A percentile compares a stretch with the other conserved stretches of the same genome.
Evolutionary conservation across 2,329 filamentous ascomycete species (phyloP).

Genomic region (Trichoderma oligosporum): DNA sequence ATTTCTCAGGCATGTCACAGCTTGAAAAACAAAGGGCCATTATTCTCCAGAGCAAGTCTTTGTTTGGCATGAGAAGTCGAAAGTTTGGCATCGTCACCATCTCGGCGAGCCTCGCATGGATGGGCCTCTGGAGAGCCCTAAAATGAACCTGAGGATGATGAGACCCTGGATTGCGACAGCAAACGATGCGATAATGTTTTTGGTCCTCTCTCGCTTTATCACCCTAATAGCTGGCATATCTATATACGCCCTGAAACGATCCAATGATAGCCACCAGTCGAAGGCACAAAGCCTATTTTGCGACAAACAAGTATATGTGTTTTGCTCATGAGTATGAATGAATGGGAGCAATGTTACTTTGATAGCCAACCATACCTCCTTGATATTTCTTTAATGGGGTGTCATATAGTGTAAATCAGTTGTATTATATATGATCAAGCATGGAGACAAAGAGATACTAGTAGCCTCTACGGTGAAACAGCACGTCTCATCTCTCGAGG

Average conservation of each 20-base stretch:
- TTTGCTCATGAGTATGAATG: neutral
- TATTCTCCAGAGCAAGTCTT: conserved; percentile 65
- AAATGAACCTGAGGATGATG: conserved; percentile 40
- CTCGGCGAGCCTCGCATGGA: conserved; percentile 62
- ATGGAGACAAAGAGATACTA: neutral
- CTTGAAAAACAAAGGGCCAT: conserved; percentile 61
- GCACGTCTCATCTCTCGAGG: neutral
- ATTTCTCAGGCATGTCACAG: conserved; percentile 69
- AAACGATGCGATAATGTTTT: neutral
- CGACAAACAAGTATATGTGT: neutral
- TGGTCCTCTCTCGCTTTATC: neutral
- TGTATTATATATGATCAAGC: conserved; percentile 10
- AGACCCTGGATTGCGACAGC: neutral
- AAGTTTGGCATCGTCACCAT: conserved; percentile 64
- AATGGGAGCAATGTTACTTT: neutral
- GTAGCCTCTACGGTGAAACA: neutral
- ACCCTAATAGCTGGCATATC: neutral
- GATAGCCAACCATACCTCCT: neutral
- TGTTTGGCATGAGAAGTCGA: conserved; percentile 69
- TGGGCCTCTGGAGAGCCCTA: conserved; percentile 67
- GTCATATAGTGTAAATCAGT: neutral
- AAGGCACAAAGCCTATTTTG: neutral
- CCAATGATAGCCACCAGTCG: neutral
- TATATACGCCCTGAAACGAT: neutral
- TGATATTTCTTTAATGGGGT: neutral